Conservation (phyloP, 2,329 filamentous ascomycete species). For the Fusarium papillatum region DNA sequence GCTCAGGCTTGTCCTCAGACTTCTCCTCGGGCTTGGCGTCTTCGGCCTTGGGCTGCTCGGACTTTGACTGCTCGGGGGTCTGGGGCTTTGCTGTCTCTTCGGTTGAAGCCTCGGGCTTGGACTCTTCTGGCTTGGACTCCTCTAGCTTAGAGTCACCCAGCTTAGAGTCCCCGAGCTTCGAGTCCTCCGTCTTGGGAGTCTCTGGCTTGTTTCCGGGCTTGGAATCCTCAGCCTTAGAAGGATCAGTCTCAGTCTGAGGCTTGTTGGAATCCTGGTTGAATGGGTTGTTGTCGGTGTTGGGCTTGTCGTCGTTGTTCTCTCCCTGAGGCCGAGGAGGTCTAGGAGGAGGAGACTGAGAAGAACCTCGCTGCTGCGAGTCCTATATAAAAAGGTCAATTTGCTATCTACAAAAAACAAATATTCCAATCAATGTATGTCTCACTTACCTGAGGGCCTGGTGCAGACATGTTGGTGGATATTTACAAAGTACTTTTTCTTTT, state of each 20-base stretch:
- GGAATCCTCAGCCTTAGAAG: not conserved
- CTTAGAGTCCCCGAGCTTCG: slow-evolving; percentile 13
- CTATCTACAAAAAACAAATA: not conserved
- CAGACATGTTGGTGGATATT: slow-evolving; percentile 31
- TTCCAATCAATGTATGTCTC: not conserved
- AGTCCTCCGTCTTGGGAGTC: not conserved
- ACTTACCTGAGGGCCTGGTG: slow-evolving; percentile 39
- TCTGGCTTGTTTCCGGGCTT: slow-evolving; percentile 10
- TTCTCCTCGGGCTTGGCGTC: slow-evolving; percentile 12
- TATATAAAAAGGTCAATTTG: slow-evolving; percentile 19
- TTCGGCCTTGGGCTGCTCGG: not conserved
- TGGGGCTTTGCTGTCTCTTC: not conserved
- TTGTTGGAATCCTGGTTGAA: slow-evolving; percentile 23
- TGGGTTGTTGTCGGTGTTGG: slow-evolving; percentile 13
- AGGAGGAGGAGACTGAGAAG: slow-evolving; percentile 17
- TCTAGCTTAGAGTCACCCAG: slow-evolving; percentile 18
- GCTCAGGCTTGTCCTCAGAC: slow-evolving; percentile 1
- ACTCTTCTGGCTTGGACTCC: not conserved
- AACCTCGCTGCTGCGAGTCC: slow-evolving; percentile 33
- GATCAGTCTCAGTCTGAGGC: slow-evolving; percentile 19
- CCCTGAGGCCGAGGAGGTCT: slow-evolving; percentile 19
- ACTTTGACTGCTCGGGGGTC: slow-evolving; percentile 13
- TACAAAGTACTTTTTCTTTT: slow-evolving; percentile 2
- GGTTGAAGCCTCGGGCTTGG: not conserved
- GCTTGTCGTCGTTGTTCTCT: slow-evolving; percentile 15